Percentiles rank a stretch among this genome's conserved stretches.
phyloP scores from a whole-genome alignment of 805 yeast species.

The Suhomyces faveliae region DNA sequence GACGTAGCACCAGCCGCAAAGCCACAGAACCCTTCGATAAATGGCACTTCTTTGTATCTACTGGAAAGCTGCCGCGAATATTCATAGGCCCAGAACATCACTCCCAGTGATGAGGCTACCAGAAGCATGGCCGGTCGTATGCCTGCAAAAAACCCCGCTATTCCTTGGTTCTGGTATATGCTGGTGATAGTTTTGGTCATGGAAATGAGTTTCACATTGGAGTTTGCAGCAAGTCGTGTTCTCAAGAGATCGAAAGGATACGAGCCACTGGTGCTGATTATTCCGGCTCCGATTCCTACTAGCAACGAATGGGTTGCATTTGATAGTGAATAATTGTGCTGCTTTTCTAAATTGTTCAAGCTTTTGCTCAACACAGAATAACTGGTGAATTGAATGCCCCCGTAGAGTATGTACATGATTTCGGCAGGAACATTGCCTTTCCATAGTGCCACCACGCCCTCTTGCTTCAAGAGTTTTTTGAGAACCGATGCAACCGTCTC shows the following conservation, averaged over 20 bases:
- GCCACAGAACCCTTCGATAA: slow-evolving; percentile 60
- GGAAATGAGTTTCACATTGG: slow-evolving; percentile 35
- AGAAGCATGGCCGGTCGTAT: slow-evolving; percentile 53
- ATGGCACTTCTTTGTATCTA: slow-evolving; percentile 30
- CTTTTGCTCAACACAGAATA: slow-evolving; percentile 54
- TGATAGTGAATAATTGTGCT: slow-evolving; percentile 22
- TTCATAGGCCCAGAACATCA: slow-evolving; percentile 72
- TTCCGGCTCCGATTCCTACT: slow-evolving; percentile 79
- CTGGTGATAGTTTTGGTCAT: slow-evolving; percentile 24
- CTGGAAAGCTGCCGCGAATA: slow-evolving; percentile 38
- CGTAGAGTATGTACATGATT: slow-evolving; percentile 77
- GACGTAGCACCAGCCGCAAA: slow-evolving; percentile 73
- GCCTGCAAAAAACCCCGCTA: slow-evolving; percentile 51
- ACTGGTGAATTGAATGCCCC: slow-evolving; percentile 79
- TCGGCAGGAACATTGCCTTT: slow-evolving; percentile 95
- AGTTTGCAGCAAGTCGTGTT: slow-evolving; percentile 78
- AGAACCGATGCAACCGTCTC: slow-evolving; percentile 26
- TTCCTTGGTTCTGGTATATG: slow-evolving; percentile 36
- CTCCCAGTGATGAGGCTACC: slow-evolving; percentile 68
- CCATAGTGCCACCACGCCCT: slow-evolving; percentile 83
- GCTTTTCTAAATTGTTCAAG: slow-evolving; percentile 31
- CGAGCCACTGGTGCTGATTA: slow-evolving; percentile 65
- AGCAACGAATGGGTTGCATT: slow-evolving; percentile 46
- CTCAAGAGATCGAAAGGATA: slow-evolving; percentile 91
- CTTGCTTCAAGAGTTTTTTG: slow-evolving; percentile 48